These are phyloP conservation scores for Kuraishia molischiana DNA, from an alignment of 805 yeast genomes.

Conservation along the genomic window DNA sequence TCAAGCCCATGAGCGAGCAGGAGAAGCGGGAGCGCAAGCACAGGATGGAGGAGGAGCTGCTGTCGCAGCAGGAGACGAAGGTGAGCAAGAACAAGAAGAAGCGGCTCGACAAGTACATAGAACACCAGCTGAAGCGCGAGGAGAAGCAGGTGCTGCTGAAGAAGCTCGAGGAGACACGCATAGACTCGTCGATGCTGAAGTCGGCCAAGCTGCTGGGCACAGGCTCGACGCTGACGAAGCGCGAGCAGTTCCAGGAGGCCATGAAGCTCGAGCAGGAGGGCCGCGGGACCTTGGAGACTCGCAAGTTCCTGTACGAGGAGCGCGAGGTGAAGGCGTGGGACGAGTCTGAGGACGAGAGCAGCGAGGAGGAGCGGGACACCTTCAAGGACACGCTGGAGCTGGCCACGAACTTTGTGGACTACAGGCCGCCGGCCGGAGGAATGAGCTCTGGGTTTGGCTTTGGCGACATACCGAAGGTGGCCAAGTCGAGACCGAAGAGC, in stretches of 20 bases:
- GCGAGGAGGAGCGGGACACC: conserved; percentile 2
- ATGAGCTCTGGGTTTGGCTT: conserved; percentile 67
- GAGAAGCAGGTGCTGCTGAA: conserved; percentile 73
- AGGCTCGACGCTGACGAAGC: conserved; percentile 53
- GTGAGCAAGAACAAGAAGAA: conserved; percentile 62
- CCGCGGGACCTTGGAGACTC: conserved; percentile 50
- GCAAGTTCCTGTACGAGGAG: conserved; percentile 60
- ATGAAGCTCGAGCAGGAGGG: conserved; percentile 65
- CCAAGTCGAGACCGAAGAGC: conserved; percentile 29
- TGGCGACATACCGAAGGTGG: conserved; percentile 39
- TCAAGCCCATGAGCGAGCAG: conserved; percentile 51
- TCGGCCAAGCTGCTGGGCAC: conserved; percentile 75
- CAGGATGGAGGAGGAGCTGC: conserved; percentile 45
- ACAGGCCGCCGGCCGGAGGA: conserved; percentile 57
- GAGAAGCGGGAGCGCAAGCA: conserved; percentile 61
- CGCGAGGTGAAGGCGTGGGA: conserved; percentile 57
- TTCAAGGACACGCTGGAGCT: conserved; percentile 4
- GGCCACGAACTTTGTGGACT: conserved; percentile 45
- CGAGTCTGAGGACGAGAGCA: conserved; percentile 22
- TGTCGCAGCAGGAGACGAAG: conserved; percentile 58
- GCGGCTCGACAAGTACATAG: conserved; percentile 85
- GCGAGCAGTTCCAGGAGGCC: conserved; percentile 68
- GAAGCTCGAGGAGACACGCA: conserved; percentile 55
- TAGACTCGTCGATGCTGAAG: conserved; percentile 62
- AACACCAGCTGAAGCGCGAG: conserved; percentile 80